phyloP scores from a whole-genome alignment of 1,139 yeast genomes.

The Wickerhamomyces sp. region DNA sequence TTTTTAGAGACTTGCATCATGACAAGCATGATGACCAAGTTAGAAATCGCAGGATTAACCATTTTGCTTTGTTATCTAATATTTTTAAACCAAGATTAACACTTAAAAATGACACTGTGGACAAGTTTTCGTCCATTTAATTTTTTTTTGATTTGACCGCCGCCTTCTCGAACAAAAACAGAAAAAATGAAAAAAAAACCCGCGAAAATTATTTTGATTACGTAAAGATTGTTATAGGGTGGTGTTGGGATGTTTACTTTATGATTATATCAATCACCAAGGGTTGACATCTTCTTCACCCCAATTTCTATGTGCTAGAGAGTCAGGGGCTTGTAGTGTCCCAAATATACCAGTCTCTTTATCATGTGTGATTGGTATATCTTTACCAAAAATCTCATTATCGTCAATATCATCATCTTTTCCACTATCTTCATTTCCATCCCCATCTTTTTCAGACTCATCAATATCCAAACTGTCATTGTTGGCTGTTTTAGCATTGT shows the following conservation, averaged over 20 bases:
- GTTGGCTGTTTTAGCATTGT: constrained; percentile 9
- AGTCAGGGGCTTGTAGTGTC: constrained; percentile 44
- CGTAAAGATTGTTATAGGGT: too few species aligned
- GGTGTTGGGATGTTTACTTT: background rate
- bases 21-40: constrained; percentile 86
- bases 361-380: background rate
- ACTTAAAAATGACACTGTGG: too few species aligned
- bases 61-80: constrained; percentile 34
- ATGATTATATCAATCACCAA: constrained; percentile 37
- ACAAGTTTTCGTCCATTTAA: background rate
- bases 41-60: constrained; percentile 78
- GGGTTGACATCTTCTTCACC: constrained; percentile 35
- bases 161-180: too few species aligned
- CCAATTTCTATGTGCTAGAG: constrained; percentile 43
- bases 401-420: constrained; percentile 1
- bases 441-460: constrained; percentile 17
- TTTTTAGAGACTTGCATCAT: constrained; percentile 95
- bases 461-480: constrained; percentile 19
- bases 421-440: constrained; percentile 8
- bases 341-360: constrained; percentile 46
- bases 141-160: background rate
- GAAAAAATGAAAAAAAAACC: background rate
- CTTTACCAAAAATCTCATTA: constrained; percentile 17
- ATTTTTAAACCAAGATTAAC: too few species aligned
- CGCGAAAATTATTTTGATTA: too few species aligned